Base-by-base conservation (phyloP, 768 basidiomycete genomes). In the Gloeostereum incarnatum region DNA sequence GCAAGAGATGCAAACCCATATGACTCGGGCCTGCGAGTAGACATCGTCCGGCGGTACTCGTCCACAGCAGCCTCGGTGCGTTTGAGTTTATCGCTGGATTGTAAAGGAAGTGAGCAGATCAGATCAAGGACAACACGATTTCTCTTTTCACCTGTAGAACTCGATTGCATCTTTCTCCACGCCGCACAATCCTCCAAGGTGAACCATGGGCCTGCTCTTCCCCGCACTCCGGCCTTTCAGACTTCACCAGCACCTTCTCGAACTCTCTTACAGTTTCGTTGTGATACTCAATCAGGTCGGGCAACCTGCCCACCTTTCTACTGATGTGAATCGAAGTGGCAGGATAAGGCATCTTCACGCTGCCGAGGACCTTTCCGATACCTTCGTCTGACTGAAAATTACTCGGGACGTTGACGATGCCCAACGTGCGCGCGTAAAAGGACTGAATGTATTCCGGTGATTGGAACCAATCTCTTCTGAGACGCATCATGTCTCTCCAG, bases 1-100 rank as follows among this genome's bases (percentile, higher is more conserved):
- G 83, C 87, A 78, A 92, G 81, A 29, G 84, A 88, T 0, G 89
- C 90, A 55, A 94, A 93, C 2, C 90, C 90, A 59, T 91, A 92
- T 50, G 75, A 87, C 62, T 93, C 90, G 3, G 90, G 73, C 61
- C 77, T 89, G 47, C 72, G 81, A 26, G 64, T 69, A 53, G 78
- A 81, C 40, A 82, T 85, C 46, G 82, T 72, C 17, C 62, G 62
- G 7, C 93, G 80, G 47, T 81, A 78, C 38, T 78, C 71, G 43
- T 86, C 78, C 19, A 88, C 80, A 1, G 79, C 75, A 18, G 65
- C 66, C 53, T 93, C 87, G 1, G 87, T 82, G 13, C 78, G 75
- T 50, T 71, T 65, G 6, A 75, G 58, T 45, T 73, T 74, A 31
- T 62, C 60, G 21, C 71, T 75, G 26, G 23, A 32, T 50, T 38